Evolutionary conservation across 768 basidiomycete genomes (phyloP), one percentile per base, ranked within the genome.

Genomic region (Rhodotorula paludigena): DNA sequence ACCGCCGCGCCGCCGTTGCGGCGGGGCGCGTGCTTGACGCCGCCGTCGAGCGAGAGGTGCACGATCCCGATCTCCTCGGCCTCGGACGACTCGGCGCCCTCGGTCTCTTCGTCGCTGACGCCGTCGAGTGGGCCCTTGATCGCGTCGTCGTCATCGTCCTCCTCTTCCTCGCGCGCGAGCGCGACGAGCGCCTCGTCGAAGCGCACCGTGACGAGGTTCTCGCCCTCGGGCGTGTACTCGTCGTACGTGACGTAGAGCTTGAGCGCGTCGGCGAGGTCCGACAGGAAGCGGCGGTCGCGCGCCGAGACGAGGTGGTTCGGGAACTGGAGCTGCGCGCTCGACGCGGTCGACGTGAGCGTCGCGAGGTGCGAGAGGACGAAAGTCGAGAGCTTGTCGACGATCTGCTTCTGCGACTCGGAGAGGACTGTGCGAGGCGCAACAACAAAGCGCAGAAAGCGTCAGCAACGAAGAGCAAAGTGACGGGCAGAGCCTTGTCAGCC

Each of bases 231-330:
- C 68, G 92, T 89, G 73, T 86, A 92, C 76, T 93, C 92, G 76
- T 98, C 94, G 91, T 92, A 99, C n/a, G 87, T 81, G 35, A 93
- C 76, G 30, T 79, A 82, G 20, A 98, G 82, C 76, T 90, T 86
- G 51, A 98, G 78, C 55, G 92, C 87, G 47, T 84, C 82, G 10
- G 88, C 86, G 30, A 99, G 81, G 35, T 84, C 85, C 45, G 80
- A 82, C 41, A 98, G 85, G 75, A 97, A 97, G 56, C 81, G 82
- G 49, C 89, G 83, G 69, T 98, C 92, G 48, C 86, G 82, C 9
- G 90, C 86, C 0, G 89, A 82, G 36, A 12, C 25, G 78, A 94
- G 88, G 23, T 82, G 82, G 75, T 94, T 94, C 32, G 83, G 84
- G 81, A 97, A 83, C 18, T 84, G 79, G 54, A 94, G 80, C 33